Evolutionary conservation across 176 grass and related monocot genomes (phyloP), one percentile per base, ranked within the genome.

Genomic region (Triticum monococcum): DNA sequence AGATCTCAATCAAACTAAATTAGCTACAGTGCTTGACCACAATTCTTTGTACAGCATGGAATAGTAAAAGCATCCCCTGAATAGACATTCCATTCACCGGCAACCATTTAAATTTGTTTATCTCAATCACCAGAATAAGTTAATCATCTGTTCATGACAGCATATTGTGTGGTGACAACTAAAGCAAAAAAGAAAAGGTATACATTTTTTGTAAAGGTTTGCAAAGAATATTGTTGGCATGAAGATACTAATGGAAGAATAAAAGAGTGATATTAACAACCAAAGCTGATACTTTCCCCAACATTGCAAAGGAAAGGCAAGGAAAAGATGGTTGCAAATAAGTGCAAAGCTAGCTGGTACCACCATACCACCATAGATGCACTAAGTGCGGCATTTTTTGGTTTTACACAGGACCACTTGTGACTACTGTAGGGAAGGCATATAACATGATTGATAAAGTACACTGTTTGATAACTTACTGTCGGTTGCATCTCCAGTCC

Each of bases 401-500:
- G 64, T 66, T 80, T 70, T 86, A 63, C 59, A 40, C 84, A 84
- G 77, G 68, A 82, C 79, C 56, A 83, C 82, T 80, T 40, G 64
- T 62, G 59, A 79, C 66, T 80, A 62, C 18, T 78, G 65, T 63
- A 89, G 14, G 57, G 75, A 86, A 85, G 52, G 69, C 74, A 66
- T 59, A 72, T 74, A 12, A 25, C 26, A 75, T 61, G 32, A 25
- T 81, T 66, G 57, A 79, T 63, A 81, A 84, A 75, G 80, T 72
- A 60, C 61, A 68, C 35, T 80, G 54, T 80, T 52, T 87, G 70
- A 80, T 48, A 63, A 86, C 89, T 91, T 90, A 98, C 95, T 75
- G 85, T 70, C 87, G 89, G 72, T 31, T 91, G 89, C 75, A 90
- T 82, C 89, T 95, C 87, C 66, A 83, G 75, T 79, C 91, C 93